Evolutionary conservation across 2,329 filamentous ascomycete genomes (phyloP), one percentile per base, ranked within the genome.

Genomic region (Pseudocercospora crystallina): DNA sequence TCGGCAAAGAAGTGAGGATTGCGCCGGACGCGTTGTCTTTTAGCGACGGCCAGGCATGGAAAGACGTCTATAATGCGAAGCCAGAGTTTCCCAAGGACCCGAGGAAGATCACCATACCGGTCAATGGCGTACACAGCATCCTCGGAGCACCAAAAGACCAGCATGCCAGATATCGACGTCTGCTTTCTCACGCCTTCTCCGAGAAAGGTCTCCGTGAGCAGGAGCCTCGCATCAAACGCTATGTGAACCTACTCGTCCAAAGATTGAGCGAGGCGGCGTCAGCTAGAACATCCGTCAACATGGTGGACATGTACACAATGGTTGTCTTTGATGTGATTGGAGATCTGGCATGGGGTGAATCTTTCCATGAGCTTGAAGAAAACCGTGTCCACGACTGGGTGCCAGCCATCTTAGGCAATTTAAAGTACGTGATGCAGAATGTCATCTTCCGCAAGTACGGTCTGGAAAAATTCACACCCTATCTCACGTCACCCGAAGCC

Each of bases 11-110:
- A 9, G 73, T 79, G 5, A 72, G 77, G 8, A 64, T 78, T 33
- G 69, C 67, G 2, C 76, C 76, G 1, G 67, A 75, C 46, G 74
- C 77, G 57, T 67, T 79, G 1, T 72, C 74, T 5, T 79, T 74
- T 56, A 69, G 65, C 20, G 61, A 69, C 29, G 53, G 65, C 5
- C 47, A 64, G 5, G 65, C 65, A 2, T 80, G 76, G 71, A 69
- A 70, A 57, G 72, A 76, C 29, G 73, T 76, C 15, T 71, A 69
- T 52, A 63, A 60, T n/a, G 34, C 47, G 5, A 52, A 48, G 14
- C 50, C 51, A 14, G 51, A 56, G 15, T 56, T 54, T 17, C 54
- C 43, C n/a, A 59, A 59, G 15, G 56, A 56, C n/a, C 43, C 49
- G 8, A 7, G 43, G 2, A 14, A 30, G 10, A 34, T 49, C 2